Percentiles rank a stretch among this genome's conserved stretches.
phyloP scores from a whole-genome alignment of 2,329 filamentous ascomycete species.

The Delphinella strobiligena region DNA sequence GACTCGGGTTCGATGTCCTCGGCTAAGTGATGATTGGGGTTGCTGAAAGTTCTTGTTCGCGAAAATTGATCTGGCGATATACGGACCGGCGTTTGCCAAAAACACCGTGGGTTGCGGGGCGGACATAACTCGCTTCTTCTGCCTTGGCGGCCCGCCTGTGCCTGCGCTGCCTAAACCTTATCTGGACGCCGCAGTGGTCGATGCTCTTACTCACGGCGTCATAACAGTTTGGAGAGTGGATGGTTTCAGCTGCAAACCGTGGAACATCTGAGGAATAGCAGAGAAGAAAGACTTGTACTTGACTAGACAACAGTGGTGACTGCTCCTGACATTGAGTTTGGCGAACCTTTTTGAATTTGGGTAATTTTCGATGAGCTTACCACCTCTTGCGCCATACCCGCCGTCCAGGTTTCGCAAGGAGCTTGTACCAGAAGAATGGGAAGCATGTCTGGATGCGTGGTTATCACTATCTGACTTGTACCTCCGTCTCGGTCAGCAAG shows the following conservation, averaged over 20 bases:
- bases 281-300: too few species aligned
- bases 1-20: conserved; percentile 32
- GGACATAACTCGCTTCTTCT: too few species aligned
- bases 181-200: not conserved
- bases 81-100: not conserved
- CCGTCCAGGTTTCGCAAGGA: conserved; percentile 52
- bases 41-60: too few species aligned
- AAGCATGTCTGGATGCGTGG: conserved; percentile 67
- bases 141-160: too few species aligned
- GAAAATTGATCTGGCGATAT: conserved; percentile 1
- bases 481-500: conserved; percentile 48
- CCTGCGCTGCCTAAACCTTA: not conserved
- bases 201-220: not conserved
- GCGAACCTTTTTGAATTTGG: not conserved
- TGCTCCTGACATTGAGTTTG: not conserved
- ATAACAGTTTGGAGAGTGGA: conserved; percentile 15
- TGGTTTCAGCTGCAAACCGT: too few species aligned
- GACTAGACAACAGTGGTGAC: not conserved
- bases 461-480: conserved; percentile 53
- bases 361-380: conserved; percentile 37
- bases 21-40: conserved; percentile 43
- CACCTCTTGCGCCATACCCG: conserved; percentile 68
- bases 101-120: not conserved
- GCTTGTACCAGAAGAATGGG: conserved; percentile 62
- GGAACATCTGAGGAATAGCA: too few species aligned